These are phyloP conservation scores for Solanum neorickii DNA, from an alignment of 257 asterid genomes.

Conservation along the genomic window DNA sequence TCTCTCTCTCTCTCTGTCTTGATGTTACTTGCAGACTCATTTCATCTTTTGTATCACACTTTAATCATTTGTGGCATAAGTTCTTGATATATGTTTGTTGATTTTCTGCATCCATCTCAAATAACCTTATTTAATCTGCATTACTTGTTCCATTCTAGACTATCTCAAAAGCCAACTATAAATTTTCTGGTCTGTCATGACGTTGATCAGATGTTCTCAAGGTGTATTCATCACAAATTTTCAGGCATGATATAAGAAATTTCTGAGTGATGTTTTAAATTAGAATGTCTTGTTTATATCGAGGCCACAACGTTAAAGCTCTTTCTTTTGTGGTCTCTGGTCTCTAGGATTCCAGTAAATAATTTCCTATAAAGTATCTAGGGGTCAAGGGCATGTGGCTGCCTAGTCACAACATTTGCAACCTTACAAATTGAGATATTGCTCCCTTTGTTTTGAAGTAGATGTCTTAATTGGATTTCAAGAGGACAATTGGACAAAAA, in stretches of 20 bases:
- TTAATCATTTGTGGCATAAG: neutral
- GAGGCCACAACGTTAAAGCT: neutral
- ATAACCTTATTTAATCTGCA: neutral
- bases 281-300: neutral
- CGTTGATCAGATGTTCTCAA: neutral
- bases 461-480: neutral
- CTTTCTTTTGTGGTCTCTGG: neutral
- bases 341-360: neutral
- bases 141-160: neutral
- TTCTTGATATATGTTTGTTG: neutral
- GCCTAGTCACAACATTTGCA: neutral
- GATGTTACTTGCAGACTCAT: neutral
- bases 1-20: neutral
- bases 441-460: neutral
- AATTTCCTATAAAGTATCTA: neutral
- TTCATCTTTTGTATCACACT: neutral
- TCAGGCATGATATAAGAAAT: neutral
- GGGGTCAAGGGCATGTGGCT: neutral
- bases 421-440: neutral
- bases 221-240: neutral
- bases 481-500: neutral
- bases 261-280: neutral
- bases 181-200: neutral
- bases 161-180: neutral
- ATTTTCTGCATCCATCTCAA: neutral